Conservation (phyloP, 75 land plant genomes). For the Selaginella tamariscina region DNA sequence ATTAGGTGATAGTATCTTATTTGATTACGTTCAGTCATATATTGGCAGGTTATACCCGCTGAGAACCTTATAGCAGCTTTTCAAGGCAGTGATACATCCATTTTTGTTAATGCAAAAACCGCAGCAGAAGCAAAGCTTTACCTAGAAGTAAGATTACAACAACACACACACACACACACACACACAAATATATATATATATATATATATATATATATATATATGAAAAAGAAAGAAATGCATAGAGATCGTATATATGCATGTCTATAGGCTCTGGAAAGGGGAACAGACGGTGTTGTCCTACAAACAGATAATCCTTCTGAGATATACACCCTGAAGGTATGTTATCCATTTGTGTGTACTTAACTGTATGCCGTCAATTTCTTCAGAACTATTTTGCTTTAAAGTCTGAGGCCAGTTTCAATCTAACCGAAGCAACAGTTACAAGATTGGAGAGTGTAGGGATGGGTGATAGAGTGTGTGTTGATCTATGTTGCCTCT, state of each 20-base stretch:
- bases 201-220: too few species aligned
- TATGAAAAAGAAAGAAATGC: too few species aligned
- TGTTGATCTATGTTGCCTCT: constrained; percentile 82
- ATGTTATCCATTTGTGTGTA: neutral
- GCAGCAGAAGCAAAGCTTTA: constrained; percentile 57
- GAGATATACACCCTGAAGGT: constrained; percentile 58
- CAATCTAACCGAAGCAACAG: constrained; percentile 35
- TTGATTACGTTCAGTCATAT: too few species aligned
- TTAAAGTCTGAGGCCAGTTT: constrained; percentile 28
- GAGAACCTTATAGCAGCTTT: constrained; percentile 78
- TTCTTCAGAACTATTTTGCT: constrained; percentile 49
- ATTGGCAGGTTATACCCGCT: constrained; percentile 67
- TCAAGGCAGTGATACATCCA: constrained; percentile 41
- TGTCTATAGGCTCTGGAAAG: constrained; percentile 60
- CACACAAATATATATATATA: too few species aligned
- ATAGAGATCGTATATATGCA: neutral
- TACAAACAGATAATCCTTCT: constrained; percentile 45
- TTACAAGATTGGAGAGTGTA: constrained; percentile 36
- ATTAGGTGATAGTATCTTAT: too few species aligned
- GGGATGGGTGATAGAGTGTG: constrained; percentile 93
- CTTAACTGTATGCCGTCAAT: neutral
- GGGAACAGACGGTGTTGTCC: constrained; percentile 69
- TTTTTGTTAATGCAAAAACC: constrained; percentile 55
- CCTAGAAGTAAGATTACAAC: constrained; percentile 41
- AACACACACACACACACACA: too few species aligned